Conservation (phyloP, 225 moss, liverwort and hornwort species). For the Pleurozium schreberi region DNA sequence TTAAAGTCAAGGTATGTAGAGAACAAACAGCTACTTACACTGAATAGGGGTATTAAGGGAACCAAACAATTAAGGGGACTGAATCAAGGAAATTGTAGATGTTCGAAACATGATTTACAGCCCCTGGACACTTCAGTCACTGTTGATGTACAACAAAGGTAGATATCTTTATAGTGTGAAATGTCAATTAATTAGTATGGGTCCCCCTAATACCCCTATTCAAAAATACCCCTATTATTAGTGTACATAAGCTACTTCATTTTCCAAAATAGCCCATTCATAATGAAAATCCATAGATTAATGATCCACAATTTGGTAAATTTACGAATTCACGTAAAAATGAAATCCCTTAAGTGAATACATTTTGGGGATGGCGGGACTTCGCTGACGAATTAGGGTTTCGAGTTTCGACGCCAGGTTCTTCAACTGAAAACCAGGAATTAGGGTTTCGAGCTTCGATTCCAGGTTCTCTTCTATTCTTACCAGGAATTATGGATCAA, state of each 20-base stretch:
- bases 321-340: neutral
- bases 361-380: neutral
- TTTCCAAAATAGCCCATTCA: neutral
- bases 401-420: neutral
- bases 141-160: too few relatives aligned
- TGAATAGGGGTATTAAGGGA: too few relatives aligned
- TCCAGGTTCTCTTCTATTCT: neutral
- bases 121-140: too few relatives aligned
- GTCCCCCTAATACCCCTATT: too few relatives aligned
- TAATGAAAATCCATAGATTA: neutral
- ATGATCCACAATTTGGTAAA: neutral
- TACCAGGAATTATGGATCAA: neutral
- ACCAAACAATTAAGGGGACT: too few relatives aligned
- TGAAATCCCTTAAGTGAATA: too few relatives aligned
- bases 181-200: too few relatives aligned
- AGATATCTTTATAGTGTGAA: too few relatives aligned
- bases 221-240: too few relatives aligned
- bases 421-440: neutral
- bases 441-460: neutral
- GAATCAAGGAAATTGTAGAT: too few relatives aligned
- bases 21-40: fast-evolving
- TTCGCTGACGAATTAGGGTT: neutral
- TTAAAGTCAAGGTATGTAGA: neutral
- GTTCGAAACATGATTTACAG: too few relatives aligned
- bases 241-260: neutral